Conservation (phyloP, 129 eudicot genomes). For the Artemisia argyi region DNA sequence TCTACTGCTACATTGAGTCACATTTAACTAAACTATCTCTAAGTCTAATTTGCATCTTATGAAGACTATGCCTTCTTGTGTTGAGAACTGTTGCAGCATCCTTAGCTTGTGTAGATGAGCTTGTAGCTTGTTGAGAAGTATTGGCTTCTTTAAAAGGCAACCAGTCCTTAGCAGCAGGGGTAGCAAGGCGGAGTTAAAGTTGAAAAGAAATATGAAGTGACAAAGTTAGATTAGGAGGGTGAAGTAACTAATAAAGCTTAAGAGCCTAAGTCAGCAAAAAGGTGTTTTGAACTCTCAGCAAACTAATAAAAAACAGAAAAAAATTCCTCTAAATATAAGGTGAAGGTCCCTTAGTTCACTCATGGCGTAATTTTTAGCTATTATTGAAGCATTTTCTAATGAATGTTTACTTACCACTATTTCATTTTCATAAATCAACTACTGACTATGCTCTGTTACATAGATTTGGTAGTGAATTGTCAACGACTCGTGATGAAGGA, state of each 20-base stretch:
- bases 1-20: too few species aligned
- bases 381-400: not conserved
- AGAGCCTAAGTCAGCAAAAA: constrained; percentile 24
- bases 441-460: too few species aligned
- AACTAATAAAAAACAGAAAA: constrained; percentile 25
- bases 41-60: too few species aligned
- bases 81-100: too few species aligned
- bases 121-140: too few species aligned
- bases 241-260: constrained; percentile 16
- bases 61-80: too few species aligned
- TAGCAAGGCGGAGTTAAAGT: constrained; percentile 40
- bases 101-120: too few species aligned
- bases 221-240: not conserved
- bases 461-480: too few species aligned
- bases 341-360: constrained; percentile 4
- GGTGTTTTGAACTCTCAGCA: constrained; percentile 25
- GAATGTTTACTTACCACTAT: not conserved
- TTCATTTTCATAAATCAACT: too few species aligned
- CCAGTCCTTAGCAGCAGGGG: constrained; percentile 22
- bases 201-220: constrained; percentile 23
- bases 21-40: too few species aligned
- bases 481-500: too few species aligned
- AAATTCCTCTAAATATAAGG: constrained; percentile 22
- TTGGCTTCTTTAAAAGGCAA: not conserved
- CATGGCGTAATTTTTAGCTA: constrained; percentile 3